Conservation (phyloP, 2,329 filamentous ascomycete genomes). For the Hymenoscyphus fraxineus region DNA sequence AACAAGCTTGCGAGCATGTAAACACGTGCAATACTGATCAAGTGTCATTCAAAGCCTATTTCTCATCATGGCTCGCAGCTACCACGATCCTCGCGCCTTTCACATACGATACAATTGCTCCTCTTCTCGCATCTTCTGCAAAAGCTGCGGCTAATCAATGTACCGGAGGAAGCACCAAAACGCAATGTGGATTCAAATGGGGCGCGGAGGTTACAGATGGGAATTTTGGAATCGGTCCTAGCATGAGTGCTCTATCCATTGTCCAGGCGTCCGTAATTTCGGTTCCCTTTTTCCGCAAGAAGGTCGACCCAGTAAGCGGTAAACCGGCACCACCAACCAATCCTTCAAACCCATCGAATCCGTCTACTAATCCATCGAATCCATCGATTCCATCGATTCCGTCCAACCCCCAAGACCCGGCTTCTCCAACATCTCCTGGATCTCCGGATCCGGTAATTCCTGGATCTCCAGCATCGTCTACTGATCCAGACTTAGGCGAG, state of each 20-base stretch:
- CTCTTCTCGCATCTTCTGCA: constrained; percentile 52
- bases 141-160: constrained; percentile 55
- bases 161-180: constrained; percentile 52
- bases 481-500: background rate
- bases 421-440: constrained; percentile 28
- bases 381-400: background rate
- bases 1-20: constrained; percentile 61
- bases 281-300: constrained; percentile 35
- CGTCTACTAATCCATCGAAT: background rate
- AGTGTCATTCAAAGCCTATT: constrained; percentile 62
- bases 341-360: background rate
- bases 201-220: constrained; percentile 51
- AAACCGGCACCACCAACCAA: background rate
- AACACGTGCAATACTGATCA: constrained; percentile 60
- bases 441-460: constrained; percentile 15
- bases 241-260: constrained; percentile 66
- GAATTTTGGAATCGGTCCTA: constrained; percentile 61
- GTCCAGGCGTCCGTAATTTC: constrained; percentile 57
- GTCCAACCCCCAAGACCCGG: too few species aligned
- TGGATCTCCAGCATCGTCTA: background rate
- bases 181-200: constrained; percentile 60
- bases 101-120: constrained; percentile 50
- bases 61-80: constrained; percentile 57
- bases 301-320: background rate
- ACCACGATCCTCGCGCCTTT: constrained; percentile 62